These are phyloP conservation scores for Paecilomyces sp. DNA, from an alignment of 2,329 filamentous ascomycete species.

Conservation along the genomic window DNA sequence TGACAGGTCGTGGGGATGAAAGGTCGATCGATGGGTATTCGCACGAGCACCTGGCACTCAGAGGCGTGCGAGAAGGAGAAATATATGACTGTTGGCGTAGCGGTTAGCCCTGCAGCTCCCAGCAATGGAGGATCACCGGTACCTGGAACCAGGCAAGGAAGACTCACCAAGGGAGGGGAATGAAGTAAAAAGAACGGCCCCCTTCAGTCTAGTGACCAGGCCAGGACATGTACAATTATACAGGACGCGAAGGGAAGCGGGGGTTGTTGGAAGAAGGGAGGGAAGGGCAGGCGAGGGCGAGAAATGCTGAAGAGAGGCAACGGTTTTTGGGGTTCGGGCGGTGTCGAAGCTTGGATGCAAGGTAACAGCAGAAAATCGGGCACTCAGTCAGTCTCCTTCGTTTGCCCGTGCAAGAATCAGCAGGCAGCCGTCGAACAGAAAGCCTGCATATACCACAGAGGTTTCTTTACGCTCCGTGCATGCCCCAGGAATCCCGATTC, in stretches of 20 bases:
- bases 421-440: conserved; percentile 15
- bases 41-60: conserved; percentile 24
- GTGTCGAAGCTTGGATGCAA: conserved; percentile 18
- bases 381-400: conserved; percentile 18
- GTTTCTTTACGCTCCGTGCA: conserved; percentile 34
- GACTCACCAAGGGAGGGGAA: conserved; percentile 8
- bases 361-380: conserved; percentile 23
- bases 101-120: conserved; percentile 2
- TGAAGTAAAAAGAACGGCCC: conserved; percentile 6
- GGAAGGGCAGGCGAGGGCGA: conserved; percentile 7
- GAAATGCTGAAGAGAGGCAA: conserved; percentile 4
- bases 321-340: neutral
- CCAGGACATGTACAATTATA: conserved; percentile 24
- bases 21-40: conserved; percentile 19
- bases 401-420: conserved; percentile 24
- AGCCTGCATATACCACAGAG: conserved; percentile 19
- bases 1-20: conserved; percentile 12
- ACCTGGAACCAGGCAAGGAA: conserved; percentile 8
- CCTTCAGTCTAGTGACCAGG: conserved; percentile 13
- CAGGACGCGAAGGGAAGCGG: conserved; percentile 19
- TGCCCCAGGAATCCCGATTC: conserved; percentile 33
- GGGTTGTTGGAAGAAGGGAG: conserved; percentile 15
- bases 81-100: conserved; percentile 17
- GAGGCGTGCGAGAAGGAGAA: conserved; percentile 15
- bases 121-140: conserved; percentile 4